Conservation (phyloP, 148 eudicot species). For the Suaeda aralocaspica region DNA sequence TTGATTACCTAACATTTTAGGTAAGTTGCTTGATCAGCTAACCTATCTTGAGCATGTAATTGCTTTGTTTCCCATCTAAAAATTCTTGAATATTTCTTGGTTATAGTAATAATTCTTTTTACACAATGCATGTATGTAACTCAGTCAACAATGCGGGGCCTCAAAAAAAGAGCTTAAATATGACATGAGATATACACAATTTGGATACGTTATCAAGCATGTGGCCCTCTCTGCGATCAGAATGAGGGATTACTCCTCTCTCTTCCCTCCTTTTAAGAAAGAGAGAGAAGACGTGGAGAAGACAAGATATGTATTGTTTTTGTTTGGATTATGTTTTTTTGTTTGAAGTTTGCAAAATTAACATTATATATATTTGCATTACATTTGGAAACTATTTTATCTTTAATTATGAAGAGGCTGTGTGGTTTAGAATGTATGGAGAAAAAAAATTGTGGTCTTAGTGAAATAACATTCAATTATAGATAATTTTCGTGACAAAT, state of each 20-base stretch:
- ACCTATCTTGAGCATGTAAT: conserved; percentile 36
- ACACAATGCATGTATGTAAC: neutral
- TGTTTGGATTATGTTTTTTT: neutral
- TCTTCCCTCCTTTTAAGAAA: conserved; percentile 24
- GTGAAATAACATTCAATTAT: neutral
- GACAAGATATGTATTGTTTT: neutral
- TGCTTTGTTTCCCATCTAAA: conserved; percentile 38
- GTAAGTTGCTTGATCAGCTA: conserved; percentile 19
- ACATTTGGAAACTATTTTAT: neutral
- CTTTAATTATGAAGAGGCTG: neutral
- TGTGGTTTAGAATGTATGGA: neutral
- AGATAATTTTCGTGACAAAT: too few relatives aligned
- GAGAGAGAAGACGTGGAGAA: conserved; percentile 12
- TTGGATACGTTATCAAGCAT: neutral
- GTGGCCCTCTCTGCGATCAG: conserved; percentile 16
- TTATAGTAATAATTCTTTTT: neutral
- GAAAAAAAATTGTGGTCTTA: neutral
- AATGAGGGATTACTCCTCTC: conserved; percentile 19
- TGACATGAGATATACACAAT: neutral
- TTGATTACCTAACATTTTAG: conserved; percentile 3
- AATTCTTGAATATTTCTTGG: neutral
- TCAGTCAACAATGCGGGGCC: too few relatives aligned
- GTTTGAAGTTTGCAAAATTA: neutral
- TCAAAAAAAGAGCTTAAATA: too few relatives aligned
- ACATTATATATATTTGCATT: neutral